Conservation (phyloP, 2,329 filamentous ascomycete genomes). For the Ophiostoma australiae region DNA sequence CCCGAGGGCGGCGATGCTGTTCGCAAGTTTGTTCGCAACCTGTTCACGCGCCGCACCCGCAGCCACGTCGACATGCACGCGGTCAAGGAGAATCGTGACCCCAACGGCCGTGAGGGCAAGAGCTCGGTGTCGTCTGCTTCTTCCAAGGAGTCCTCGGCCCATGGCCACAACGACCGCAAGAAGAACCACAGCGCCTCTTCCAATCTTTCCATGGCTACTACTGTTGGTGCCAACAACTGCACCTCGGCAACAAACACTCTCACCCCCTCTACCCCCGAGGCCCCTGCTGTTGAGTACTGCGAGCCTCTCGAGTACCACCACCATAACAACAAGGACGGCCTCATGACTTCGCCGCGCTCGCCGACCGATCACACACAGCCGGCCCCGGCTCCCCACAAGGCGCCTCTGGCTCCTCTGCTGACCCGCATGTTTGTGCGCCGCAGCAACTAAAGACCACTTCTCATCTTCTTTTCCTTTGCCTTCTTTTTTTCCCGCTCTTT, state of each 20-base stretch:
- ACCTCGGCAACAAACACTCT: not conserved
- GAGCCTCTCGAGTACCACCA: slow-evolving; percentile 10
- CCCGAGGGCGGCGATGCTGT: slow-evolving; percentile 21
- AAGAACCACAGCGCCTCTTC: slow-evolving; percentile 25
- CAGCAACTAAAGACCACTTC: slow-evolving; percentile 20
- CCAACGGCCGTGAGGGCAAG: slow-evolving; percentile 9
- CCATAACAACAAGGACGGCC: slow-evolving; percentile 5
- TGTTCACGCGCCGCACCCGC: slow-evolving; percentile 25
- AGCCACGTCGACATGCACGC: slow-evolving; percentile 17
- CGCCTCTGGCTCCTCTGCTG: slow-evolving; percentile 22
- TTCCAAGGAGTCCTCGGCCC: not conserved
- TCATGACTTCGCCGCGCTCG: not conserved
- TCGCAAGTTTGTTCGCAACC: slow-evolving; percentile 26
- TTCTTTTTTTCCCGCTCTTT: not conserved
- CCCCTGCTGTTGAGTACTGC: slow-evolving; percentile 7
- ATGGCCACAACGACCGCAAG: slow-evolving; percentile 20
- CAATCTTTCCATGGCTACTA: slow-evolving; percentile 19
- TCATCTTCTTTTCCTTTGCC: not conserved
- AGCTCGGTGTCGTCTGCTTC: slow-evolving; percentile 9
- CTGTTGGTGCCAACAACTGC: slow-evolving; percentile 16
- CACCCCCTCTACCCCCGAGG: not conserved
- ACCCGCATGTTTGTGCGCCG: slow-evolving; percentile 29
- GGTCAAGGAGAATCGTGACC: slow-evolving; percentile 10
- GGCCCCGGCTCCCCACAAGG: slow-evolving; percentile 6
- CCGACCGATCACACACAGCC: not conserved